phyloP scores from a whole-genome alignment of 1,139 yeast species.

The Taiozyma sp. region DNA sequence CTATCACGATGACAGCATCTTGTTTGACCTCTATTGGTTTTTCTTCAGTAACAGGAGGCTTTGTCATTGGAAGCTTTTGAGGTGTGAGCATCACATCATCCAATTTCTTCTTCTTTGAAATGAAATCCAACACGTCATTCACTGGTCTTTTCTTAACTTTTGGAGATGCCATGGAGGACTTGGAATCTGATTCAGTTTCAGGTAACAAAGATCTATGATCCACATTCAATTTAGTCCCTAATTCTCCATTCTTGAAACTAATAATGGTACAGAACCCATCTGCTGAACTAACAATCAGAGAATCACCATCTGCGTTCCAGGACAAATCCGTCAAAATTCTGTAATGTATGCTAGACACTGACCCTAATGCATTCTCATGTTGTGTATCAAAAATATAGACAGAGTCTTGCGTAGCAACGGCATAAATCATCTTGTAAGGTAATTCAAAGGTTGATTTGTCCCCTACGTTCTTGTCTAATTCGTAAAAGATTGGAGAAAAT shows the following conservation, averaged over 20 bases:
- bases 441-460: slow-evolving; percentile 40
- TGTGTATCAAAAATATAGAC: slow-evolving; percentile 80
- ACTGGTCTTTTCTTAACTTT: slow-evolving; percentile 6
- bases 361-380: slow-evolving; percentile 59
- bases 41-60: not conserved
- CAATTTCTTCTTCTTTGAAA: slow-evolving; percentile 6
- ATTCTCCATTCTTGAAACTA: slow-evolving; percentile 41
- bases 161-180: slow-evolving; percentile 5
- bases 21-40: not conserved
- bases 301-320: slow-evolving; percentile 79
- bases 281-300: slow-evolving; percentile 73
- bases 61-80: not conserved
- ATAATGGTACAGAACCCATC: slow-evolving; percentile 89
- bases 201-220: slow-evolving; percentile 15
- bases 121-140: not conserved
- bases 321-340: slow-evolving; percentile 81
- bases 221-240: slow-evolving; percentile 39
- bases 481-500: slow-evolving; percentile 66
- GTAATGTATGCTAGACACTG: slow-evolving; percentile 76
- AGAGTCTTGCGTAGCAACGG: slow-evolving; percentile 91
- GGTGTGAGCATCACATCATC: not conserved
- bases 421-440: slow-evolving; percentile 79
- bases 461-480: slow-evolving; percentile 25
- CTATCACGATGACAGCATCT: not conserved
- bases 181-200: slow-evolving; percentile 5